Conservation (phyloP, 352 stramenopile genomes). For the Pythium angustatum region DNA sequence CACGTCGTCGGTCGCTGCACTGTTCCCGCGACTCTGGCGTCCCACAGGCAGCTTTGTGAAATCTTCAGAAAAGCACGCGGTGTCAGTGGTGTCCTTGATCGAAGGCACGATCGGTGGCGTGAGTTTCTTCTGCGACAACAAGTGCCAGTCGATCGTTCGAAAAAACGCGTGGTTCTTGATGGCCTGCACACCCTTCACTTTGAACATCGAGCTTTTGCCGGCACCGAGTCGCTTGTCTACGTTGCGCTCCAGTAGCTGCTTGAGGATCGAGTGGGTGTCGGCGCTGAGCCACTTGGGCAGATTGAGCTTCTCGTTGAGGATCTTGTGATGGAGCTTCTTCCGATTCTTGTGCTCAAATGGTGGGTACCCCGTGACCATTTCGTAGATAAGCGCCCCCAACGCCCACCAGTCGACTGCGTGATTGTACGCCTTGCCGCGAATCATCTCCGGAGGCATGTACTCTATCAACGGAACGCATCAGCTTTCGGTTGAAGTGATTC, state of each 20-base stretch:
- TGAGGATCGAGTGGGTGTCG: conserved; percentile 94
- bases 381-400: conserved; percentile 79
- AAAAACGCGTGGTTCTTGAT: conserved; percentile 97
- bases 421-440: conserved; percentile 81
- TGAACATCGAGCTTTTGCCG: conserved; percentile 97
- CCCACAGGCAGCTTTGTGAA: conserved; percentile 78
- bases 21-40: conserved; percentile 48
- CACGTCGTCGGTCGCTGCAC: conserved; percentile 32
- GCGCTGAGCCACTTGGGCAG: conserved; percentile 81
- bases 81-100: conserved; percentile 87
- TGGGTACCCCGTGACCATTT: conserved; percentile 86
- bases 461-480: conserved; percentile 46
- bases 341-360: conserved; percentile 81
- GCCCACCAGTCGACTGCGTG: conserved; percentile 89
- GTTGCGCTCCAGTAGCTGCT: conserved; percentile 96
- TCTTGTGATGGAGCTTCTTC: conserved; percentile 89
- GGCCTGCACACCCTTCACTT: conserved; percentile 95
- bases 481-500: background rate
- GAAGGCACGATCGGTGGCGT: conserved; percentile 88
- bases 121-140: conserved; percentile 91
- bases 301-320: conserved; percentile 81
- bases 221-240: conserved; percentile 93
- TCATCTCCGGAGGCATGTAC: conserved; percentile 89
- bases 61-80: conserved; percentile 94
- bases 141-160: conserved; percentile 91